Evolutionary conservation across 805 yeast species (phyloP).

Genomic region (Starmerella geochares): DNA sequence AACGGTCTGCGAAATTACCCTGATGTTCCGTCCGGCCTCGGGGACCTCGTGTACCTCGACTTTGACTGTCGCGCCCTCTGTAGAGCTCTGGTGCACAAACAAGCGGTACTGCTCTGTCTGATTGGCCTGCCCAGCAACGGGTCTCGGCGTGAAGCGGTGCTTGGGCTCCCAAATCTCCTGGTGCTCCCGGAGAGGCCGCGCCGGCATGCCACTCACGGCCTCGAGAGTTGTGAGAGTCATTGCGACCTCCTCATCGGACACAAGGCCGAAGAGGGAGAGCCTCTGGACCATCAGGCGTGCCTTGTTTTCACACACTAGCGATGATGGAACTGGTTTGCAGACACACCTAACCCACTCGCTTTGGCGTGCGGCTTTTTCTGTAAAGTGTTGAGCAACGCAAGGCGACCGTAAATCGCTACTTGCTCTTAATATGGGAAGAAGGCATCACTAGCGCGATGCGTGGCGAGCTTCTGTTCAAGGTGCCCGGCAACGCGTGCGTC

Average conservation of each 20-base stretch:
- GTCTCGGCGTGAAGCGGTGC: slow-evolving; percentile 26
- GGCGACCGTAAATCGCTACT: not conserved
- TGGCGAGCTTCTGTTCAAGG: no score
- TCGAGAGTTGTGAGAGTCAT: slow-evolving; percentile 30
- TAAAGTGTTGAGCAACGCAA: not conserved
- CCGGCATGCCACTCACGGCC: slow-evolving; percentile 34
- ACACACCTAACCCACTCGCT: not conserved
- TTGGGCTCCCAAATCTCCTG: slow-evolving; percentile 31
- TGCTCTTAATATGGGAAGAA: not conserved
- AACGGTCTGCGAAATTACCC: slow-evolving; percentile 56
- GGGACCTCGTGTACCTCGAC: slow-evolving; percentile 32
- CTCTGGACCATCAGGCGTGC: slow-evolving; percentile 30
- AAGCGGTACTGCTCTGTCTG: slow-evolving; percentile 31
- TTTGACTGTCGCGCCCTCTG: not conserved
- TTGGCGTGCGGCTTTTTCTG: slow-evolving; percentile 1
- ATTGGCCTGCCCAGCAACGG: slow-evolving; percentile 28
- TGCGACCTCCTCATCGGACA: slow-evolving; percentile 28
- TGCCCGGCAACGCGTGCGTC: no score
- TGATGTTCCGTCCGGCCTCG: slow-evolving; percentile 34
- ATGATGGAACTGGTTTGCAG: not conserved
- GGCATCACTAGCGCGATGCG: no score
- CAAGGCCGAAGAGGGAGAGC: slow-evolving; percentile 30
- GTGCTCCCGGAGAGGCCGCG: slow-evolving; percentile 26
- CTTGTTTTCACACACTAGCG: not conserved
- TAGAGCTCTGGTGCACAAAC: slow-evolving; percentile 15